Evolutionary conservation across 371 early-diverging fungal species (phyloP).

Genomic region (Lichtheimia ornata): DNA sequence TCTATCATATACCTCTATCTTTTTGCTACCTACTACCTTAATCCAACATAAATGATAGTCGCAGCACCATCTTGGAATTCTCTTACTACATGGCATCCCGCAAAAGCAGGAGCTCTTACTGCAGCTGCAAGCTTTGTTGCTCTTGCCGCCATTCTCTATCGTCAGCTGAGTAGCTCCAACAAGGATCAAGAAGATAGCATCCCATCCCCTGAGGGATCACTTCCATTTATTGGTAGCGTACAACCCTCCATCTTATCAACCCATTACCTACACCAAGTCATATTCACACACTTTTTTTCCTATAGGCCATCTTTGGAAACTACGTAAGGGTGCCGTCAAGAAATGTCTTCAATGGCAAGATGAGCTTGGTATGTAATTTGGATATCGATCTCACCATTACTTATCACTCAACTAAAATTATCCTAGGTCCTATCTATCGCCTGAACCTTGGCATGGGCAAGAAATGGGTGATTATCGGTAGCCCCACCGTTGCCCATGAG

Average conservation of each 20-base stretch:
- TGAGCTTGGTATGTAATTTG: too few species aligned
- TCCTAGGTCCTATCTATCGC: constrained; percentile 15
- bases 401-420: too few species aligned
- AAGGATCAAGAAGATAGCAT: not conserved
- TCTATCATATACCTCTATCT: too few species aligned
- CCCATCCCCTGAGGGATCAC: constrained; percentile 7
- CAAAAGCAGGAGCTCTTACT: not conserved
- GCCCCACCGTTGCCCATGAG: constrained; percentile 22
- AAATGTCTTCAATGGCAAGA: too few species aligned
- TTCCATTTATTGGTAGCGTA: constrained; percentile 15
- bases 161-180: not conserved
- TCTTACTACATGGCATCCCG: too few species aligned
- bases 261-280: not conserved
- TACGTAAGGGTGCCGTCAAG: not conserved
- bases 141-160: not conserved
- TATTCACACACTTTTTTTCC: not conserved
- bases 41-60: too few species aligned
- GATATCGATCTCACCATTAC: not conserved
- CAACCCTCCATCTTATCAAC: not conserved
- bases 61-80: too few species aligned
- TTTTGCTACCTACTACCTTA: too few species aligned
- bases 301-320: not conserved
- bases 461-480: constrained; percentile 20
- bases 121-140: constrained; percentile 5
- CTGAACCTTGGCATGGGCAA: constrained; percentile 19